These are phyloP conservation scores for Thermochaetoides dissita DNA, from an alignment of 2,329 filamentous ascomycete genomes.

Conservation along the genomic window DNA sequence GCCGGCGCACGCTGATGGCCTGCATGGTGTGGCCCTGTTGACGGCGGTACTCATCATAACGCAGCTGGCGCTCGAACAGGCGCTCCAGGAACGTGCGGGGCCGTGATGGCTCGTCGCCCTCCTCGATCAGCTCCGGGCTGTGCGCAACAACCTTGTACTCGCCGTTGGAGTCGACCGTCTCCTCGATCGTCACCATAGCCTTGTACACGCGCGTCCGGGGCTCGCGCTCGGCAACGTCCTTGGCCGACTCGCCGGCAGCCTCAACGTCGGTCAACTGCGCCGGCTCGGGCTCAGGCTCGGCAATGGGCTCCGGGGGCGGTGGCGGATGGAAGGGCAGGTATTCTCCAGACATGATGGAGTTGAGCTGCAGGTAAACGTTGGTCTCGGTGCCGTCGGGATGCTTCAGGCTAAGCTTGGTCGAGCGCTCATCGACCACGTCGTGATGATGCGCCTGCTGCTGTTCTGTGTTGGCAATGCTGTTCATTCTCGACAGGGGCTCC, in stretches of 20 bases:
- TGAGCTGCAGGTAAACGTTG: conserved; percentile 51
- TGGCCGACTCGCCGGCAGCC: conserved; percentile 14
- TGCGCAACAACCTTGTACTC: conserved; percentile 47
- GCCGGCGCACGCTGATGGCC: conserved; percentile 80
- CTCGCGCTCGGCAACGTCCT: conserved; percentile 24
- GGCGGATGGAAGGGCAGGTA: conserved; percentile 75
- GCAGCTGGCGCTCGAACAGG: conserved; percentile 50
- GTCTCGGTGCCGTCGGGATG: conserved; percentile 43
- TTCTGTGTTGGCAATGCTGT: conserved; percentile 25
- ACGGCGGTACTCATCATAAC: conserved; percentile 39
- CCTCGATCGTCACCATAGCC: conserved; percentile 53
- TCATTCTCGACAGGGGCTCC: conserved; percentile 38
- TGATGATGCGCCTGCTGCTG: conserved; percentile 19
- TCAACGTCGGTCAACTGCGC: conserved; percentile 8
- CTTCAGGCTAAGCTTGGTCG: conserved; percentile 37
- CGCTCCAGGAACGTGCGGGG: conserved; percentile 53
- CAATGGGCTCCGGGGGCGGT: conserved; percentile 53
- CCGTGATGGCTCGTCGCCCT: conserved; percentile 22
- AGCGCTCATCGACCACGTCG: conserved; percentile 30
- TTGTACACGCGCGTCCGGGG: conserved; percentile 43
- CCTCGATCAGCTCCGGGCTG: conserved; percentile 42
- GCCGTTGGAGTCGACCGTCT: conserved; percentile 45
- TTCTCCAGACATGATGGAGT: conserved; percentile 48
- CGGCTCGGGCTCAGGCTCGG: conserved; percentile 16
- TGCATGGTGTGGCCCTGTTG: conserved; percentile 45